Base-by-base conservation (phyloP, 257 asterid genomes). In the Ocimum tenuiflorum region DNA sequence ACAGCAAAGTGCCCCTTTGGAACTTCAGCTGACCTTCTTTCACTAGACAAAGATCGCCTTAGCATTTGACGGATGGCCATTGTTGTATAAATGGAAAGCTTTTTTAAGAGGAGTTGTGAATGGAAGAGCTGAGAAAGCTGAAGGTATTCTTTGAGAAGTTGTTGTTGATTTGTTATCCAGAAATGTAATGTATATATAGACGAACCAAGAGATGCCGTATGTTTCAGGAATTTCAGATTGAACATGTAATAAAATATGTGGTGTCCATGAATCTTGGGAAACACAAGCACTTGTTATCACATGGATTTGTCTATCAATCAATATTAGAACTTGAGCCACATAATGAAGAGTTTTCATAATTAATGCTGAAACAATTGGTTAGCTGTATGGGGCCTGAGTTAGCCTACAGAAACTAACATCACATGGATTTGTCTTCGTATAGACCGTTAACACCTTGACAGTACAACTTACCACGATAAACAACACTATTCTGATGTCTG, bases 1-100 rank as follows among this genome's bases (percentile, higher is more conserved):
- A 65, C 60, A 18, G 70, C 70, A 13, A 65, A 12, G 35, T 50
- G 50, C 15, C 70, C 70, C 70, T 50, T 65, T 35, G 70, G 70
- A 36, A 65, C 60, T 10, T 22, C 14, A 50, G 42, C 63, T 35
- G 29, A 52, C 22, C 23, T 65, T 36, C 43, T 51, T 23, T 38
- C 63, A 0, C 52, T 8, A 2, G 71, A 38, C 7, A 52, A 50
- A 4, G 71, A 65, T 2, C 31, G 60, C 23, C 62, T 50, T 2
- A 65, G 19, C 27, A 67, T 52, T 9, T 53, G 45, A 0, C 19
- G 55, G 43, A 67, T 67, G 12, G 72, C 64, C 72, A 67, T 67
- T 13, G 11, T 22, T 5, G 38, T 45, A 15, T 9, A 24, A 52
- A 5, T 23, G 38, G 33, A 55, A 18, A 13, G 13, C 1, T 43